Percentiles rank a stretch among this genome's conserved stretches.
These are phyloP conservation scores for Rhododendron kiyosumense DNA, from an alignment of 148 eudicot genomes.

Conservation along the genomic window DNA sequence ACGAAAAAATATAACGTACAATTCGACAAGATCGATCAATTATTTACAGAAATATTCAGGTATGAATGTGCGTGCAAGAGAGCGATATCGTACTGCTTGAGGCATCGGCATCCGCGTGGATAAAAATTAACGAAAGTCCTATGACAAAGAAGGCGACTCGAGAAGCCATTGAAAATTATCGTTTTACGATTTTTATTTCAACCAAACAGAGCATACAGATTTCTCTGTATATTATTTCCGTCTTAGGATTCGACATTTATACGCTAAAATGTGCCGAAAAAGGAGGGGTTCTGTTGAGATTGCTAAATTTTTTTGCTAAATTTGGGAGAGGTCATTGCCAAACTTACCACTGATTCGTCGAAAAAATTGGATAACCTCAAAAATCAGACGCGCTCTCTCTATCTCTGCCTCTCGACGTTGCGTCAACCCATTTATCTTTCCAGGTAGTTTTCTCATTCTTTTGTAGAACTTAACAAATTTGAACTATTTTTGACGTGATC, in stretches of 20 bases:
- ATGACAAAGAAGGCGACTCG: neutral
- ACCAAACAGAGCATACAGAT: neutral
- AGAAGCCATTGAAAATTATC: slow-evolving; percentile 4
- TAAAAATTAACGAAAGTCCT: neutral
- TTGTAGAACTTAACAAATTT: too few relatives aligned
- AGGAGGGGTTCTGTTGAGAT: neutral
- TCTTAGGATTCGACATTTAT: neutral
- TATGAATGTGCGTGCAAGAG: neutral
- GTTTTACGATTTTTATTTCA: neutral
- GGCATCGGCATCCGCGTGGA: neutral
- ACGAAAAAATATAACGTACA: neutral
- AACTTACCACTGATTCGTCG: neutral
- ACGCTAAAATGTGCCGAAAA: neutral
- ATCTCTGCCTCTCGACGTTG: too few relatives aligned
- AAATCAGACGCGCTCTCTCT: too few relatives aligned
- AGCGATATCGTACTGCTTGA: neutral
- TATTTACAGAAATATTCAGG: too few relatives aligned
- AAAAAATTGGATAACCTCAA: neutral
- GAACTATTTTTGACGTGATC: too few relatives aligned
- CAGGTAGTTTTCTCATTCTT: too few relatives aligned
- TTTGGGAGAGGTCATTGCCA: neutral
- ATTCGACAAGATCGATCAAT: neutral
- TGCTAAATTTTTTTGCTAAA: neutral
- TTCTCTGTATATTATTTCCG: neutral
- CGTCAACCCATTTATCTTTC: too few relatives aligned